Percentiles rank a stretch among this genome's conserved stretches.
Evolutionary conservation across 108 stramenopile species (phyloP).

Genomic region (Pseudonitzschia multistriata): DNA sequence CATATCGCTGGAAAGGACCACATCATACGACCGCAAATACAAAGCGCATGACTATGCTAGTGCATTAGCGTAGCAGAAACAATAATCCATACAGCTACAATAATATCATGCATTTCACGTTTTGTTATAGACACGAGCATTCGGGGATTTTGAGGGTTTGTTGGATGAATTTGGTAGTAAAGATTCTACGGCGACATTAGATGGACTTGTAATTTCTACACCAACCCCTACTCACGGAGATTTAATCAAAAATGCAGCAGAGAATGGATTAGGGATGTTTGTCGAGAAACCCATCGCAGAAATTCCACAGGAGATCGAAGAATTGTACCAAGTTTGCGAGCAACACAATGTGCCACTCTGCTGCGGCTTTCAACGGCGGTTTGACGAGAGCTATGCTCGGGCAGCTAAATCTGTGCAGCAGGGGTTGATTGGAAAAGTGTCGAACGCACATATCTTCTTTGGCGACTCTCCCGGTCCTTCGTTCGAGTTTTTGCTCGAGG

Average conservation of each 20-base stretch:
- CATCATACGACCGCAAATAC: background rate
- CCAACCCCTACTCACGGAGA: constrained; percentile 56
- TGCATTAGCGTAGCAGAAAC: too few species aligned
- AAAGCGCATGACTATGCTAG: background rate
- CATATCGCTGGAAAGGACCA: background rate
- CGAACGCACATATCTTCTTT: constrained; percentile 56
- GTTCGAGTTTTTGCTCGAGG: constrained; percentile 54
- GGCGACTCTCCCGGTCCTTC: constrained; percentile 73
- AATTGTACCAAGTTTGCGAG: constrained; percentile 35
- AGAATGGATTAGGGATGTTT: constrained; percentile 40
- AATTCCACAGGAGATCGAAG: constrained; percentile 38
- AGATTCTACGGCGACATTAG: constrained; percentile 5
- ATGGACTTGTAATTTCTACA: constrained; percentile 57
- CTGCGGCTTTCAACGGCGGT: constrained; percentile 77
- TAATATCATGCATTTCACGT: background rate
- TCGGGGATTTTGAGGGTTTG: background rate
- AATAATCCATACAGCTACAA: too few species aligned
- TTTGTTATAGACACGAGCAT: constrained; percentile 7
- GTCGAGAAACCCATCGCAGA: constrained; percentile 76
- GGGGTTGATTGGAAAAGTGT: constrained; percentile 37
- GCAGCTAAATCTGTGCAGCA: constrained; percentile 28
- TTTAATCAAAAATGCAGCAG: constrained; percentile 45
- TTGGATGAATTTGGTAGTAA: background rate
- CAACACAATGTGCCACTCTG: constrained; percentile 45
- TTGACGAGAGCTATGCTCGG: constrained; percentile 60